A percentile compares a stretch with the other conserved stretches of the same genome.
Evolutionary conservation across 2,329 filamentous ascomycete genomes (phyloP).

Genomic region (Penicillium sp.): DNA sequence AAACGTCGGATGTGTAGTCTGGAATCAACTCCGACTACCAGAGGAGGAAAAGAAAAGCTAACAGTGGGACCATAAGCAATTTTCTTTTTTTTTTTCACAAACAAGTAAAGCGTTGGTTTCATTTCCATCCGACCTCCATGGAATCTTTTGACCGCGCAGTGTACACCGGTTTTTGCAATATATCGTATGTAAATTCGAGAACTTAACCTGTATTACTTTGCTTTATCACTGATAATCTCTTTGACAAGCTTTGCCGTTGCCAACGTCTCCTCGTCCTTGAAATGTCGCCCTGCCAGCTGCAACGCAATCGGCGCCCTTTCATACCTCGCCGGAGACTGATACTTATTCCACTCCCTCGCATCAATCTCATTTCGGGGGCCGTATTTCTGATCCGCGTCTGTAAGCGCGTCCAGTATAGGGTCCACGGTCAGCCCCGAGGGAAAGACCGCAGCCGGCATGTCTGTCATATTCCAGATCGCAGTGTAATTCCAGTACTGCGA

Average conservation of each 20-base stretch:
- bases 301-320: slow-evolving; percentile 45
- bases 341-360: slow-evolving; percentile 30
- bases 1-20: too few relatives aligned
- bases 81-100: too few relatives aligned
- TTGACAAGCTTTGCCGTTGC: slow-evolving; percentile 27
- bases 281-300: slow-evolving; percentile 46
- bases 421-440: slow-evolving; percentile 27
- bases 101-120: too few relatives aligned
- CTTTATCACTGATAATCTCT: slow-evolving; percentile 11
- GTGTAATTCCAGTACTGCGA: slow-evolving; percentile 34
- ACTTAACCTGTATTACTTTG: slow-evolving; percentile 1
- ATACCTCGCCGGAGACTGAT: slow-evolving; percentile 26
- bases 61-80: too few relatives aligned
- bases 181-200: not conserved
- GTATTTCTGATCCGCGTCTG: slow-evolving; percentile 16
- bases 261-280: slow-evolving; percentile 49
- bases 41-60: too few relatives aligned
- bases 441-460: slow-evolving; percentile 26
- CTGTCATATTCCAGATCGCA: slow-evolving; percentile 30
- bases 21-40: too few relatives aligned
- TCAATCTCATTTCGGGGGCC: slow-evolving; percentile 22
- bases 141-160: too few relatives aligned
- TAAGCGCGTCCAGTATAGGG: slow-evolving; percentile 17
- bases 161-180: too few relatives aligned
- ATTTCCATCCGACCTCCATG: too few relatives aligned